These are phyloP conservation scores for Leccinum broughii DNA, from an alignment of 768 basidiomycete genomes.

Conservation along the genomic window DNA sequence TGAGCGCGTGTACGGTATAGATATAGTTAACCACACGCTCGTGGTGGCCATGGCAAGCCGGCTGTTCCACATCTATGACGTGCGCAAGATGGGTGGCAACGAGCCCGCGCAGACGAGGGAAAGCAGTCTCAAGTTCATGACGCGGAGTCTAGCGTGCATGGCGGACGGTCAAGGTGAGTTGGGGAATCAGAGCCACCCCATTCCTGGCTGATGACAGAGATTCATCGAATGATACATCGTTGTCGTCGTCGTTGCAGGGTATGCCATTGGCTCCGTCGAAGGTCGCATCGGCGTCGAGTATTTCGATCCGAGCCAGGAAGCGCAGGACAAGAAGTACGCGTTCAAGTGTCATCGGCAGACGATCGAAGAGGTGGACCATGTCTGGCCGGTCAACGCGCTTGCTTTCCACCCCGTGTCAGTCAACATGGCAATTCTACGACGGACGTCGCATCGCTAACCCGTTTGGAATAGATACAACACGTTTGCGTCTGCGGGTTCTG, in stretches of 20 bases:
- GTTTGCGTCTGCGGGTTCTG: constrained; percentile 94
- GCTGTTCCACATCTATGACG: constrained; percentile 86
- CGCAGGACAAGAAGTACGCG: constrained; percentile 78
- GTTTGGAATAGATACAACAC: constrained; percentile 69
- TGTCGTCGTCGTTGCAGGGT: constrained; percentile 52
- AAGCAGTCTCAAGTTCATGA: constrained; percentile 95
- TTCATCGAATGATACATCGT: background rate
- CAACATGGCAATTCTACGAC: background rate
- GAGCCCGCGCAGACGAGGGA: constrained; percentile 79
- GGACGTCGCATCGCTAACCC: background rate
- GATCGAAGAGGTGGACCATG: constrained; percentile 88
- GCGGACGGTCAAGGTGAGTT: constrained; percentile 79
- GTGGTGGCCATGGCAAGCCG: constrained; percentile 94
- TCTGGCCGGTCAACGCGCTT: constrained; percentile 94
- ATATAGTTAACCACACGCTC: constrained; percentile 72
- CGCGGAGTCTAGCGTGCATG: constrained; percentile 90
- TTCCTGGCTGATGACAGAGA: background rate
- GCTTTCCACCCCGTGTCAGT: constrained; percentile 88
- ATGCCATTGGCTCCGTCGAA: constrained; percentile 91
- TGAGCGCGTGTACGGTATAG: constrained; percentile 84
- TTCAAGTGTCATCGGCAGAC: constrained; percentile 96
- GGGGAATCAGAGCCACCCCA: background rate
- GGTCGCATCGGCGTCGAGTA: constrained; percentile 98
- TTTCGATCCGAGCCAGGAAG: constrained; percentile 76
- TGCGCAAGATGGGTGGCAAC: constrained; percentile 63